Conservation (phyloP, 345 rosid species). For the Dipteronia dyeriana region DNA sequence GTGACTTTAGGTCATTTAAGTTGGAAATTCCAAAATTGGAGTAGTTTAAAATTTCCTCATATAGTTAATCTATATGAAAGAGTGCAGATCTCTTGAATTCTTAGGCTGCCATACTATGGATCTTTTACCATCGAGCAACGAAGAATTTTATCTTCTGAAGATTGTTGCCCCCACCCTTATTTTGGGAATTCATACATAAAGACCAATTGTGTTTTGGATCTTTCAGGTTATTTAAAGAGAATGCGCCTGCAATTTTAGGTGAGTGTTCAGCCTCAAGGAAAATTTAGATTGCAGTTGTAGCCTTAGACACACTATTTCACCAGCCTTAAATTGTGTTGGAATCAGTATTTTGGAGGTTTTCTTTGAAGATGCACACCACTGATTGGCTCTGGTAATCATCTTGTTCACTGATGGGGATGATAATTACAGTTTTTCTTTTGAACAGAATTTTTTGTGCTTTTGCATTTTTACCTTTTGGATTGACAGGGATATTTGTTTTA, state of each 20-base stretch:
- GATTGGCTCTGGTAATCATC: not conserved
- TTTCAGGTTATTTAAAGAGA: not conserved
- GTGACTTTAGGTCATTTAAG: not conserved
- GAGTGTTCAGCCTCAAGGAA: not conserved
- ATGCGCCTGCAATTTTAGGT: not conserved
- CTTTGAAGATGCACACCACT: not conserved
- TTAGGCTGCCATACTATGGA: constrained; percentile 9
- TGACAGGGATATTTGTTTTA: constrained; percentile 2
- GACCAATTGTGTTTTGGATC: not conserved
- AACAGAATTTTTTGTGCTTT: not conserved
- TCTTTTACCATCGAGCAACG: not conserved
- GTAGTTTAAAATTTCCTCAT: not conserved
- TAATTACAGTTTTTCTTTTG: not conserved
- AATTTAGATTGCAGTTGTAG: not conserved
- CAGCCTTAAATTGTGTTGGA: not conserved
- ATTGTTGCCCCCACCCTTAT: not conserved
- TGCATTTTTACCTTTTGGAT: not conserved
- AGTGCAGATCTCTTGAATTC: not conserved
- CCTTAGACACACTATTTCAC: not conserved
- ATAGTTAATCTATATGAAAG: not conserved
- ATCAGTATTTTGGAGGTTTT: not conserved
- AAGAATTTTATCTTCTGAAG: not conserved
- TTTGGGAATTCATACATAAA: not conserved
- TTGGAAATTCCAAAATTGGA: not conserved
- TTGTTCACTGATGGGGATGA: constrained; percentile 7